These are phyloP conservation scores for Ceratocystiopsis brevicomis DNA, from an alignment of 2,329 filamentous ascomycete species.

Conservation along the genomic window DNA sequence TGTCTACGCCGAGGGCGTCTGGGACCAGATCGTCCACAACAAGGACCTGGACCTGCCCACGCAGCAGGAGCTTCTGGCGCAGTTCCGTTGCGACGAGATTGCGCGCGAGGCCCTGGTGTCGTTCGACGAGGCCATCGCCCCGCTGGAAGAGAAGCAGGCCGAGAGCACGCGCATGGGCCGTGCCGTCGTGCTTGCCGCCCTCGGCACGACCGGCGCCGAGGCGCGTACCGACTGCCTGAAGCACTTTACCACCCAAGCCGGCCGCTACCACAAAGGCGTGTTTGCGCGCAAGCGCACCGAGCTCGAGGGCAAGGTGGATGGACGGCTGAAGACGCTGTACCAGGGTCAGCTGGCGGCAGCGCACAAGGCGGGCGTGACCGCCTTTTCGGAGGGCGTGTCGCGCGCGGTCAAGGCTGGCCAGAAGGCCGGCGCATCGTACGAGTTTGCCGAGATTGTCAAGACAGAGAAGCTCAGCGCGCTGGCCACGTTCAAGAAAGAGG, in stretches of 20 bases:
- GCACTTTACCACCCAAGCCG: slow-evolving; percentile 78
- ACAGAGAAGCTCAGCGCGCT: slow-evolving; percentile 62
- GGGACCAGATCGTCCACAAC: slow-evolving; percentile 98
- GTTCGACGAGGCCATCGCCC: slow-evolving; percentile 66
- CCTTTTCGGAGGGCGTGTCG: slow-evolving; percentile 79
- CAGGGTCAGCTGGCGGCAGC: slow-evolving; percentile 72
- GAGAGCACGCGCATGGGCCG: slow-evolving; percentile 56
- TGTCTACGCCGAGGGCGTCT: slow-evolving; percentile 79
- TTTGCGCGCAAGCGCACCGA: slow-evolving; percentile 73
- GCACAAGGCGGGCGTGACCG: slow-evolving; percentile 69
- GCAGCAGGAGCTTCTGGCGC: slow-evolving; percentile 87
- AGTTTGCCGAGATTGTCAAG: slow-evolving; percentile 86
- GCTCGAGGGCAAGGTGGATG: slow-evolving; percentile 70
- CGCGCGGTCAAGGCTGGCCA: slow-evolving; percentile 76
- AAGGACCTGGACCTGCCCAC: slow-evolving; percentile 94
- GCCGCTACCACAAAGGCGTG: slow-evolving; percentile 91
- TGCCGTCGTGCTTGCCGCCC: slow-evolving; percentile 49
- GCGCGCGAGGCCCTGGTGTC: slow-evolving; percentile 65
- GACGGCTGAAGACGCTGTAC: slow-evolving; percentile 73
- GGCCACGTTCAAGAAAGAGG: slow-evolving; percentile 56
- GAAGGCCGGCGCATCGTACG: slow-evolving; percentile 76
- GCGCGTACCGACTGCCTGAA: slow-evolving; percentile 57
- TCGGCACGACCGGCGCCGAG: slow-evolving; percentile 54
- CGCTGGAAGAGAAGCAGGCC: slow-evolving; percentile 72
- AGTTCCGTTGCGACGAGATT: slow-evolving; percentile 96